Percentiles rank a stretch among this genome's conserved stretches.
phyloP scores from a whole-genome alignment of 768 basidiomycete genomes.

The Rhizopogon salebrosus region DNA sequence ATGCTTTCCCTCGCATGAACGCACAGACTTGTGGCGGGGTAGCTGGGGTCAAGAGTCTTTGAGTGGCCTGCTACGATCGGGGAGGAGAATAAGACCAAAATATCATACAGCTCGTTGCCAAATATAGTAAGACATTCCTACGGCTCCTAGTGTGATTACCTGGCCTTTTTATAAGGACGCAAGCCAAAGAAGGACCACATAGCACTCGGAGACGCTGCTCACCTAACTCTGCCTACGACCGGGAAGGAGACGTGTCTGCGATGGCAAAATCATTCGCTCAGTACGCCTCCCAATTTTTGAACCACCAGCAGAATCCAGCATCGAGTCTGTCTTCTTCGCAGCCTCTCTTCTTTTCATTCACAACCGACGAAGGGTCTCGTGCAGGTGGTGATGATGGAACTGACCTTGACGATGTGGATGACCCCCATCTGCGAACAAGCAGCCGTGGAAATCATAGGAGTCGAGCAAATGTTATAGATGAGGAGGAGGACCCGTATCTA shows the following conservation, averaged over 20 bases:
- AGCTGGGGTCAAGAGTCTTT: no score
- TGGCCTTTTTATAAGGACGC: neutral
- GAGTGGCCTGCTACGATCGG: no score
- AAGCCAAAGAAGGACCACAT: neutral
- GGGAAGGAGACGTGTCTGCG: constrained; percentile 8
- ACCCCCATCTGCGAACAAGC: constrained; percentile 62
- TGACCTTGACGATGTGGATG: constrained; percentile 69
- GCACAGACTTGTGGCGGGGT: no score
- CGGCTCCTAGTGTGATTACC: neutral
- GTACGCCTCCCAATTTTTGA: constrained; percentile 80
- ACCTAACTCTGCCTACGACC: neutral
- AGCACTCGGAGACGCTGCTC: neutral
- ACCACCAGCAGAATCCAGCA: constrained; percentile 46
- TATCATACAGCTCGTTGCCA: neutral
- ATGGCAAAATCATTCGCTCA: constrained; percentile 73
- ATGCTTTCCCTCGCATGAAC: no score
- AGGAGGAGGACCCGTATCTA: constrained; percentile 76
- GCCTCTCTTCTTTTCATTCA: constrained; percentile 87
- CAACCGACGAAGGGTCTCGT: constrained; percentile 63
- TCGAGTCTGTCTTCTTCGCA: constrained; percentile 59
- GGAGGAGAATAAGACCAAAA: no score
- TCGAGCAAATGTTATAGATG: constrained; percentile 37
- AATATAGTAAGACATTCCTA: neutral
- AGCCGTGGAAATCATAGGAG: constrained; percentile 24
- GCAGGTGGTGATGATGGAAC: constrained; percentile 40